Conservation (phyloP, 192 early-diverging fungal species). For the Coemansia javaensis region DNA sequence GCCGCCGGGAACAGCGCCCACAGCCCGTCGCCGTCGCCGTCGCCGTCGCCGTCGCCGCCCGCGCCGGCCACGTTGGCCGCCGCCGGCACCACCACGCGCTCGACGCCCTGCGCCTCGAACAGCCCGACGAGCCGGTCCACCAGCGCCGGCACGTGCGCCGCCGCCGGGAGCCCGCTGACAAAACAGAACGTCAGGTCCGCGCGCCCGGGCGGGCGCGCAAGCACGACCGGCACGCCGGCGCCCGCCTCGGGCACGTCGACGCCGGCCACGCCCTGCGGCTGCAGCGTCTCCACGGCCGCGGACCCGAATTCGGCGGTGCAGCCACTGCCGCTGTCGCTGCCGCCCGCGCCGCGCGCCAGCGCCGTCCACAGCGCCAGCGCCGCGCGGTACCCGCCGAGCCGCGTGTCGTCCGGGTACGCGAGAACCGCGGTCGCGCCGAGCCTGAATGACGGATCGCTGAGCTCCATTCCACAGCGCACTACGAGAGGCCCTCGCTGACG, state of each 20-base stretch:
- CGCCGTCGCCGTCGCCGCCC: constrained; percentile 6
- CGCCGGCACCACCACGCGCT: constrained; percentile 20
- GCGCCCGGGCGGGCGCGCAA: constrained; percentile 2
- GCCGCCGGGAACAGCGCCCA: constrained; percentile 6
- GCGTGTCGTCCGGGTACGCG: constrained; percentile 39
- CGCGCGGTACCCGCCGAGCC: constrained; percentile 40
- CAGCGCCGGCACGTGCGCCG: constrained; percentile 23
- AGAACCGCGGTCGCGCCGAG: constrained; percentile 29
- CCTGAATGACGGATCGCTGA: constrained; percentile 16
- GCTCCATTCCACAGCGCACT: constrained; percentile 12
- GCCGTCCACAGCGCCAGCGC: constrained; percentile 22
- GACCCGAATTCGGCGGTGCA: not conserved
- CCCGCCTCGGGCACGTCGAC: not conserved
- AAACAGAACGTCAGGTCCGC: constrained; percentile 27
- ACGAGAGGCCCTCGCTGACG: constrained; percentile 11
- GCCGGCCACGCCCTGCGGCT: not conserved
- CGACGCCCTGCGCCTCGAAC: constrained; percentile 18
- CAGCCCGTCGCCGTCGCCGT: constrained; percentile 9
- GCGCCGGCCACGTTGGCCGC: constrained; percentile 19
- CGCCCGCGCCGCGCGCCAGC: constrained; percentile 2
- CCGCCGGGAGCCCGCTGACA: constrained; percentile 30
- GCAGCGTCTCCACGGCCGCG: constrained; percentile 1
- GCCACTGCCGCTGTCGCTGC: not conserved
- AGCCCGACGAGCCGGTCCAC: constrained; percentile 13
- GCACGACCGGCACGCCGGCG: constrained; percentile 5